Conservation (phyloP, 2,329 filamentous ascomycete genomes). For the Magnaporthales sp. region DNA sequence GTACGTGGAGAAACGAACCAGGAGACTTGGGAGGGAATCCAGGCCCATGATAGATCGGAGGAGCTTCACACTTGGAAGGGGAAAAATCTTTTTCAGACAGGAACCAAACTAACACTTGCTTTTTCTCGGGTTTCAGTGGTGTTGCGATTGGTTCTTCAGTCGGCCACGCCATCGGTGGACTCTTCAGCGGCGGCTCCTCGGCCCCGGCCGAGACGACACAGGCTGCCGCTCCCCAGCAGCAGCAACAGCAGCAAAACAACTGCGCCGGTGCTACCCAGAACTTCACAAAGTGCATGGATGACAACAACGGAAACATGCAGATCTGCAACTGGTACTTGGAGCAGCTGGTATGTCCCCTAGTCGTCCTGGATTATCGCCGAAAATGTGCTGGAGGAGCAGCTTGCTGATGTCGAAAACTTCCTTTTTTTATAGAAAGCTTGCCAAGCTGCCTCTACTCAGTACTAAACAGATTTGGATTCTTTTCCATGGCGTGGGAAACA, state of each 20-base stretch:
- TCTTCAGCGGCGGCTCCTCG: conserved; percentile 71
- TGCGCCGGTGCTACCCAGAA: conserved; percentile 73
- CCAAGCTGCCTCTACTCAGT: conserved; percentile 66
- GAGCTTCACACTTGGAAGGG: conserved; percentile 3
- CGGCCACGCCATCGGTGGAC: conserved; percentile 85
- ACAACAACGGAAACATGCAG: conserved; percentile 86
- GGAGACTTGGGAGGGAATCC: background rate
- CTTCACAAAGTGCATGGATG: conserved; percentile 96
- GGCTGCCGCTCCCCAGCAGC: conserved; percentile 42
- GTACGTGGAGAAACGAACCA: conserved; percentile 50
- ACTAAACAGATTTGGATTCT: conserved; percentile 34
- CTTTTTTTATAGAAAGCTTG: conserved; percentile 54
- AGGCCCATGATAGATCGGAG: background rate
- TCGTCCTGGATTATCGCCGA: background rate
- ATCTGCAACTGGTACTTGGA: conserved; percentile 98
- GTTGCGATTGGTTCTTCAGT: conserved; percentile 93
- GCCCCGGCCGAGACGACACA: conserved; percentile 38
- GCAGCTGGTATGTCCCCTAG: conserved; percentile 49
- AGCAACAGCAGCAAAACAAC: conserved; percentile 51
- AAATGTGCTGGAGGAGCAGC: background rate
- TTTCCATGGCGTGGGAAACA: background rate
- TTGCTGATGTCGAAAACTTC: background rate
- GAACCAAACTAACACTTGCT: conserved; percentile 15
- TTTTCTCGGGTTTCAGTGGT: conserved; percentile 50
- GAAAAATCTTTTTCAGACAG: conserved; percentile 2